A percentile compares a stretch with the other conserved stretches of the same genome.
phyloP scores from a whole-genome alignment of 345 rosid species.

The Heritiera fomes region DNA sequence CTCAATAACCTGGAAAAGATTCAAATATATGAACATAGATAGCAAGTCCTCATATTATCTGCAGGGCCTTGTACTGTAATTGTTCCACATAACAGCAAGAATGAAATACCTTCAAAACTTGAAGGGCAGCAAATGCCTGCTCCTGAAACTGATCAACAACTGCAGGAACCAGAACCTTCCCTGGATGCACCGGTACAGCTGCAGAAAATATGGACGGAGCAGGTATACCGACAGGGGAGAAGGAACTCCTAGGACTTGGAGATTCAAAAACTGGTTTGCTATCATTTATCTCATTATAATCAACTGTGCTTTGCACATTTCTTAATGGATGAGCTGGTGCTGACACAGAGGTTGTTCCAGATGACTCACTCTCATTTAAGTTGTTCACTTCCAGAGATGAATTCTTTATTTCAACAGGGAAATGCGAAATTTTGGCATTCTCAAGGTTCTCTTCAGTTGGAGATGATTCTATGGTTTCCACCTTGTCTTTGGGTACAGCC shows the following conservation, averaged over 20 bases:
- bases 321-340: conserved; percentile 37
- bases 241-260: conserved; percentile 37
- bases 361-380: conserved; percentile 37
- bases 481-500: conserved; percentile 32
- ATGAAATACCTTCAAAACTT: conserved; percentile 76
- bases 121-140: conserved; percentile 84
- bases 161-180: conserved; percentile 81
- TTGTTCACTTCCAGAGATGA: conserved; percentile 41
- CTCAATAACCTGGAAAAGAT: conserved; percentile 77
- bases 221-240: conserved; percentile 70
- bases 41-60: conserved; percentile 8
- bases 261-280: conserved; percentile 36
- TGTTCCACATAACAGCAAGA: background rate
- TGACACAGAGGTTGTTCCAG: conserved; percentile 33
- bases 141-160: conserved; percentile 85
- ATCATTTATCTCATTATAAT: conserved; percentile 34
- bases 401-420: conserved; percentile 33
- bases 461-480: conserved; percentile 27
- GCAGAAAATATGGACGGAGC: conserved; percentile 77
- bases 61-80: background rate
- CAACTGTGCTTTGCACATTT: conserved; percentile 34
- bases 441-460: conserved; percentile 43
- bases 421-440: conserved; percentile 31
- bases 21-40: conserved; percentile 12
- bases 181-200: conserved; percentile 63